Conservation (phyloP, 495 filamentous ascomycete species). For the Xylaria cubensis region DNA sequence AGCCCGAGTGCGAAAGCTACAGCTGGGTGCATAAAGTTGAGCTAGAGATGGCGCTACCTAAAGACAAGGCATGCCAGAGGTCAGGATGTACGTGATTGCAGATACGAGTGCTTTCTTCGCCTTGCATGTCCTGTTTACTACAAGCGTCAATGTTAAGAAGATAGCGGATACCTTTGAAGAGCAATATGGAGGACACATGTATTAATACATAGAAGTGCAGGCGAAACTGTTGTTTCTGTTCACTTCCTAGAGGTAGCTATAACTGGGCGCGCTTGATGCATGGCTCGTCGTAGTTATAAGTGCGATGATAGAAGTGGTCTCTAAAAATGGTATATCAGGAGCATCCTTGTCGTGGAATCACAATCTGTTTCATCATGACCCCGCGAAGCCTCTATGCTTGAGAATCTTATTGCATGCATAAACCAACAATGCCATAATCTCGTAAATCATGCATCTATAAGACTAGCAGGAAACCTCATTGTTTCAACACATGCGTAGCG, state of each 20-base stretch:
- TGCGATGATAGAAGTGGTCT: constrained; percentile 12
- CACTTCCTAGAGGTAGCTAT: constrained; percentile 29
- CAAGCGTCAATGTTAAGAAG: constrained; percentile 20
- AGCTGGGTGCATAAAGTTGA: constrained; percentile 14
- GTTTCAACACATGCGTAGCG: neutral
- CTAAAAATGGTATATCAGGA: constrained; percentile 6
- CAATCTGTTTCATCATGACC: neutral
- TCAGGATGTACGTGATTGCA: constrained; percentile 16
- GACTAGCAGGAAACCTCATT: neutral
- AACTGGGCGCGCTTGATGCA: constrained; percentile 21
- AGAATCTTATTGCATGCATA: neutral
- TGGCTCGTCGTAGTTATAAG: constrained; percentile 15
- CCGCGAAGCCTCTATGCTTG: neutral
- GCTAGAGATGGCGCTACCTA: constrained; percentile 17
- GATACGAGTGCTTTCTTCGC: constrained; percentile 22
- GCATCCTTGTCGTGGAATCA: neutral
- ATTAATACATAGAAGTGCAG: constrained; percentile 20
- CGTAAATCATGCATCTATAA: neutral
- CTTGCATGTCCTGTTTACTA: constrained; percentile 26
- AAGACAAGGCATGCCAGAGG: constrained; percentile 1
- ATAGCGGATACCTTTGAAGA: constrained; percentile 26
- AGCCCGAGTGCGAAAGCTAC: neutral
- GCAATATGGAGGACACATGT: constrained; percentile 25
- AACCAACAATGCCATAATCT: neutral
- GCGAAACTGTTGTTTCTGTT: constrained; percentile 14